phyloP scores from a whole-genome alignment of 2,329 filamentous ascomycete genomes.

The Epichloe uncinata region DNA sequence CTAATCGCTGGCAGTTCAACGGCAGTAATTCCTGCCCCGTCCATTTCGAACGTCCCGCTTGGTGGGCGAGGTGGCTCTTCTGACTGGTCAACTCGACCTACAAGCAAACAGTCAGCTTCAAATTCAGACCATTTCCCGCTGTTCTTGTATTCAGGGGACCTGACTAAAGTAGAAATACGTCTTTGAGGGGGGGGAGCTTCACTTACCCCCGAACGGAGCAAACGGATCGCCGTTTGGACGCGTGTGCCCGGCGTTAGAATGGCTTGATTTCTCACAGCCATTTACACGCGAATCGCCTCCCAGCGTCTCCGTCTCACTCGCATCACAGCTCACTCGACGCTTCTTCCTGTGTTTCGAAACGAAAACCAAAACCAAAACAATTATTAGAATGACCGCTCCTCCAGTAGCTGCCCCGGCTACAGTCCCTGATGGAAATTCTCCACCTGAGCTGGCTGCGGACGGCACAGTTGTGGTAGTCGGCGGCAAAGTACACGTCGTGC shows the following conservation, averaged over 20 bases:
- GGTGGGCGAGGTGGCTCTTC: conserved; percentile 14
- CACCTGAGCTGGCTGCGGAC: neutral
- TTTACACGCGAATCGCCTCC: neutral
- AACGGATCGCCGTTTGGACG: conserved; percentile 21
- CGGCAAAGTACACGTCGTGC: neutral
- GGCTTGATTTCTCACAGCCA: conserved; percentile 1
- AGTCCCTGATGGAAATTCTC: conserved; percentile 15
- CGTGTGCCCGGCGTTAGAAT: conserved; percentile 12
- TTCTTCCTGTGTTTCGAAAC: conserved; percentile 10
- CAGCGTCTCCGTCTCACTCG: conserved; percentile 6
- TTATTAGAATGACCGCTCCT: conserved; percentile 14
- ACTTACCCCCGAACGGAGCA: conserved; percentile 31
- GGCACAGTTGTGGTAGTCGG: neutral
- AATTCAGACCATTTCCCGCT: too few species aligned
- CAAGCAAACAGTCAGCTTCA: neutral
- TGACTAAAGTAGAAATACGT: too few species aligned
- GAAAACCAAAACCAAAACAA: conserved; percentile 13
- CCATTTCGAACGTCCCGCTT: conserved; percentile 24
- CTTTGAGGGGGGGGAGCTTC: neutral
- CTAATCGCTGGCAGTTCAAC: conserved; percentile 21
- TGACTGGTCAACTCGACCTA: conserved; percentile 22
- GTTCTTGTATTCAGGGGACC: too few species aligned
- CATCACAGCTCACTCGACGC: conserved; percentile 2
- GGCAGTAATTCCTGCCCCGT: conserved; percentile 18
- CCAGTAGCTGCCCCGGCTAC: conserved; percentile 22